phyloP scores from a whole-genome alignment of 805 yeast species.

The Zygoascus biomembranicola region DNA sequence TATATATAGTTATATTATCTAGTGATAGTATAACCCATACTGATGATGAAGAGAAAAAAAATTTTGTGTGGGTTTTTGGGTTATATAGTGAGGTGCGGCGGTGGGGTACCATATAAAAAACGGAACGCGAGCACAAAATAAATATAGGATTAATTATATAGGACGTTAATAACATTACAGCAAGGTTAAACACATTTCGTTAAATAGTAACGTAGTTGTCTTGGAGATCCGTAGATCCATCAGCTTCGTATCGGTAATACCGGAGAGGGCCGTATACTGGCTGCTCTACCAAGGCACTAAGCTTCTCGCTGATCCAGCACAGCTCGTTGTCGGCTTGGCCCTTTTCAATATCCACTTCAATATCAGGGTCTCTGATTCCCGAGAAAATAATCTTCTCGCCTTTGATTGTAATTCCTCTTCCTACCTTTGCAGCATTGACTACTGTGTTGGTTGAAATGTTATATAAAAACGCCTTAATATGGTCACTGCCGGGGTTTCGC shows the following conservation, averaged over 20 bases:
- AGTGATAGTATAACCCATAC: constrained; percentile 24
- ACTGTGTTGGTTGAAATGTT: not conserved
- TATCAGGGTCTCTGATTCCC: not conserved
- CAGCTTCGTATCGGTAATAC: not conserved
- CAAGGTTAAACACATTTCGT: not conserved
- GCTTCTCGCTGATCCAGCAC: not conserved
- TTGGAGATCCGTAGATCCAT: not conserved
- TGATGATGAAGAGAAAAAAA: constrained; percentile 17
- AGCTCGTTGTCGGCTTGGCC: not conserved
- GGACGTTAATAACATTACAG: not conserved
- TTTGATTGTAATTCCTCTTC: not conserved
- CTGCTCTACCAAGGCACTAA: not conserved
- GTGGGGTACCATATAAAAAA: not conserved
- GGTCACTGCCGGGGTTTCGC: constrained; percentile 8
- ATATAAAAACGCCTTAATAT: not conserved
- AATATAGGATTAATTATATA: not conserved
- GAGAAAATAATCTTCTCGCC: constrained; percentile 3
- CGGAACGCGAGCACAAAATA: not conserved
- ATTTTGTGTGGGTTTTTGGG: not conserved
- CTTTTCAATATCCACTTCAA: not conserved
- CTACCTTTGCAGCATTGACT: not conserved
- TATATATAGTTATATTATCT: constrained; percentile 18
- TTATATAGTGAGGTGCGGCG: not conserved
- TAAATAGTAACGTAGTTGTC: not conserved
- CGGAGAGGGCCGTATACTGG: not conserved